phyloP scores from a whole-genome alignment of 106 monocot genomes.

The Allium fistulosum region DNA sequence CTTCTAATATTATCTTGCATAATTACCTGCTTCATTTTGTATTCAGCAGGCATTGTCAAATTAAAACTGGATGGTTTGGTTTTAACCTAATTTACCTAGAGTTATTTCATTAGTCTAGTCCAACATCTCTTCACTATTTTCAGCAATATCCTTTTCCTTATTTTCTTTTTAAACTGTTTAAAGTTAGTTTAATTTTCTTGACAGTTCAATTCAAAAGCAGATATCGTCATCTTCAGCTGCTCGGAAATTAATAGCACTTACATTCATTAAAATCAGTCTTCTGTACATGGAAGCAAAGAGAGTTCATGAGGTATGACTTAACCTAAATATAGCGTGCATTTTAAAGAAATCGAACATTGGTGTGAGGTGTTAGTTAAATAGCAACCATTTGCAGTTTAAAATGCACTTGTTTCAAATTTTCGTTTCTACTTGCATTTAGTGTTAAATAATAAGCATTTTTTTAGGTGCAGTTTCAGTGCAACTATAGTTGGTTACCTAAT shows the following conservation, averaged over 20 bases:
- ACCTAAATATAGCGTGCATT: neutral
- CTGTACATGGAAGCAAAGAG: conserved; percentile 81
- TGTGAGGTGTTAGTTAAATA: too few relatives aligned
- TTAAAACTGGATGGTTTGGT: too few relatives aligned
- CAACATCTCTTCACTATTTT: neutral
- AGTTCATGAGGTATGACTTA: conserved; percentile 54
- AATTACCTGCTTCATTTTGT: neutral
- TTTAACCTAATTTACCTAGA: neutral
- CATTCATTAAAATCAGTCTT: conserved; percentile 61
- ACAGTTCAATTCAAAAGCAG: conserved; percentile 78
- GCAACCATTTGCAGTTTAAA: neutral
- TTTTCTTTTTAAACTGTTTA: too few relatives aligned
- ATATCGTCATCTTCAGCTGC: conserved; percentile 55
- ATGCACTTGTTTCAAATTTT: neutral
- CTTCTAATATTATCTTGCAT: too few relatives aligned
- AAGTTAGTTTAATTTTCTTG: neutral
- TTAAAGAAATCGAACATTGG: neutral
- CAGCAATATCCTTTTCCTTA: too few relatives aligned
- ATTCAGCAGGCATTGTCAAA: neutral
- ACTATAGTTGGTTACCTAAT: neutral
- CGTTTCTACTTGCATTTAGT: neutral
- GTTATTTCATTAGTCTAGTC: conserved; percentile 1
- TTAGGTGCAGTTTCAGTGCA: neutral
- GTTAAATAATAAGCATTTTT: neutral
- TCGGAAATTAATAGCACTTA: conserved; percentile 58